phyloP scores from a whole-genome alignment of 31 red algal species.

The Odonthalia washingtoniensis region DNA sequence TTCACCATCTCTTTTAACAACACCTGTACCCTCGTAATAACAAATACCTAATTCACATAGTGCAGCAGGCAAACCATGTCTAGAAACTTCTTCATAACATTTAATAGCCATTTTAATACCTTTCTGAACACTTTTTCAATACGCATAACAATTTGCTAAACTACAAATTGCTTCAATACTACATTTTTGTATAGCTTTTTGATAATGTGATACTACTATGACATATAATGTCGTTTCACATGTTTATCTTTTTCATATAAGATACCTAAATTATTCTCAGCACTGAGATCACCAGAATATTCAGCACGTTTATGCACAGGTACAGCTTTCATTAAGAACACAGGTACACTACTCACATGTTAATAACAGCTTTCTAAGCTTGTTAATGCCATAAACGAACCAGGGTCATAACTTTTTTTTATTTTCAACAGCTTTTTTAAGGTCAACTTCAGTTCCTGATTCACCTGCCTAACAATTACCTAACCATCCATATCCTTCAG shows the following conservation, averaged over 20 bases:
- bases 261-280: too few species aligned
- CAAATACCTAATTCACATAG: conserved; percentile 68
- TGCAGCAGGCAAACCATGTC: conserved; percentile 45
- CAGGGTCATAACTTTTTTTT: conserved; percentile 33
- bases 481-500: conserved; percentile 32
- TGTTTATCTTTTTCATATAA: conserved; percentile 66
- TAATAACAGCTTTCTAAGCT: conserved; percentile 32
- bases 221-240: conserved; percentile 63
- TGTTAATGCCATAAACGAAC: background rate
- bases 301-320: conserved; percentile 18
- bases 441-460: conserved; percentile 12
- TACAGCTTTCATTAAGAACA: conserved; percentile 18
- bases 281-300: conserved; percentile 48
- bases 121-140: conserved; percentile 53
- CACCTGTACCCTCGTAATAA: conserved; percentile 65
- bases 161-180: conserved; percentile 65
- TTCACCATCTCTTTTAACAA: too few species aligned
- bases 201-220: conserved; percentile 57
- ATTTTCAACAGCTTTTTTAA: conserved; percentile 35
- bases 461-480: conserved; percentile 31
- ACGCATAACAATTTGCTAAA: conserved; percentile 70
- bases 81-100: conserved; percentile 63
- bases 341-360: conserved; percentile 16
- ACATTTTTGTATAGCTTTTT: conserved; percentile 43
- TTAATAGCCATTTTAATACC: conserved; percentile 46